phyloP scores from a whole-genome alignment of 2,329 filamentous ascomycete species.

The Cordyceps javanica region DNA sequence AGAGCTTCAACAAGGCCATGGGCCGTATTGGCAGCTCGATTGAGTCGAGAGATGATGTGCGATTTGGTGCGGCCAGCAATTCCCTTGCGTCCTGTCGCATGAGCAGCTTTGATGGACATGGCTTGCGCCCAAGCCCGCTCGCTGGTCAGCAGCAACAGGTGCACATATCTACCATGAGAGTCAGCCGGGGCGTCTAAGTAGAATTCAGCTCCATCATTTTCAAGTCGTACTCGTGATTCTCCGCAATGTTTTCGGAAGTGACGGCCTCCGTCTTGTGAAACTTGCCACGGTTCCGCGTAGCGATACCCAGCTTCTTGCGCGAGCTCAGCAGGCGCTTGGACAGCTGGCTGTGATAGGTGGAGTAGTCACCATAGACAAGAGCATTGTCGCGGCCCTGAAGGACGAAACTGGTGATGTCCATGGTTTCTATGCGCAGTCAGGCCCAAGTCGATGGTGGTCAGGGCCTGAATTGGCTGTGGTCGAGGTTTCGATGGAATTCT shows the following conservation, averaged over 20 bases:
- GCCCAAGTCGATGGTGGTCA: neutral
- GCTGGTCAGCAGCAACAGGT: constrained; percentile 75
- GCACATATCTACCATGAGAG: constrained; percentile 53
- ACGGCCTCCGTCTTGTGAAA: constrained; percentile 65
- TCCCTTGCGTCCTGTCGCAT: constrained; percentile 72
- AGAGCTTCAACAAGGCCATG: constrained; percentile 62
- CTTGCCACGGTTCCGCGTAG: constrained; percentile 81
- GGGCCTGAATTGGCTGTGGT: constrained; percentile 2
- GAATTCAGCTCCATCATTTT: neutral
- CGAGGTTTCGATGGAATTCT: constrained; percentile 5
- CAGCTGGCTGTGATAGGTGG: constrained; percentile 73
- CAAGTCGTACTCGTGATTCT: constrained; percentile 65
- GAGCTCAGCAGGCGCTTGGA: constrained; percentile 75
- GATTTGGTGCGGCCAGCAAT: constrained; percentile 74
- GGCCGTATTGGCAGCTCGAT: constrained; percentile 70
- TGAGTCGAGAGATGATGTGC: constrained; percentile 82
- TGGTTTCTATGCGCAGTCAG: constrained; percentile 29
- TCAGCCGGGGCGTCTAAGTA: neutral
- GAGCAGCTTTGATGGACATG: constrained; percentile 84
- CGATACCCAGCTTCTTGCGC: constrained; percentile 77
- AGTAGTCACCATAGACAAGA: constrained; percentile 83
- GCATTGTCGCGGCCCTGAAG: constrained; percentile 74
- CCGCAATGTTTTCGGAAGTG: constrained; percentile 67
- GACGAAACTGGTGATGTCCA: constrained; percentile 88
- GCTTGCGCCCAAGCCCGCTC: constrained; percentile 94